Percentiles rank a stretch among this genome's conserved stretches.
phyloP scores from a whole-genome alignment of 1,284 basidiomycete genomes.

The Phellopilus nigrolimitatus region DNA sequence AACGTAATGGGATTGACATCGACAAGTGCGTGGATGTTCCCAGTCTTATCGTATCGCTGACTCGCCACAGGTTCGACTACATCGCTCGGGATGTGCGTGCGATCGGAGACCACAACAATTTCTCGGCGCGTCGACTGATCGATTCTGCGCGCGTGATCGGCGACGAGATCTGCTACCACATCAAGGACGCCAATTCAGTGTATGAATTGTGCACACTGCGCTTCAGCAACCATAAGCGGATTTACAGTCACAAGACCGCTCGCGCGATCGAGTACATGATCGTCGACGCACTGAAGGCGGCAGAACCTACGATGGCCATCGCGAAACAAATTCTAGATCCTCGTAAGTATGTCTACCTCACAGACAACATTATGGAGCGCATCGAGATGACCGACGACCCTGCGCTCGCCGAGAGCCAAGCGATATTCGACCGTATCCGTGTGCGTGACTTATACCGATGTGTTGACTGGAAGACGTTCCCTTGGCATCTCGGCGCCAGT shows the following conservation, averaged over 20 bases:
- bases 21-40: conserved; percentile 53
- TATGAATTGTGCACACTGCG: conserved; percentile 68
- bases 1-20: conserved; percentile 73
- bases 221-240: conserved; percentile 69
- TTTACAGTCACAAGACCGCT: conserved; percentile 78
- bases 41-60: neutral
- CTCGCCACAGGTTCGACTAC: conserved; percentile 61
- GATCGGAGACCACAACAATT: conserved; percentile 57
- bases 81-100: conserved; percentile 68
- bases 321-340: conserved; percentile 53
- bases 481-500: conserved; percentile 38
- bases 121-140: conserved; percentile 59
- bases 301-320: conserved; percentile 59
- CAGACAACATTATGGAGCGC: conserved; percentile 55
- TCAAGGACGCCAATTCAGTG: conserved; percentile 72
- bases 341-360: conserved; percentile 55
- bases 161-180: conserved; percentile 69
- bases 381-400: conserved; percentile 51
- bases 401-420: conserved; percentile 52
- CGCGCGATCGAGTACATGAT: conserved; percentile 78
- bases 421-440: conserved; percentile 55
- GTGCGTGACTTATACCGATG: conserved; percentile 60
- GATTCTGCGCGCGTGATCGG: conserved; percentile 68
- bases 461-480: conserved; percentile 64
- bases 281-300: conserved; percentile 61